Conservation (phyloP, 495 filamentous ascomycete genomes). For the Tetracladium setigerum region DNA sequence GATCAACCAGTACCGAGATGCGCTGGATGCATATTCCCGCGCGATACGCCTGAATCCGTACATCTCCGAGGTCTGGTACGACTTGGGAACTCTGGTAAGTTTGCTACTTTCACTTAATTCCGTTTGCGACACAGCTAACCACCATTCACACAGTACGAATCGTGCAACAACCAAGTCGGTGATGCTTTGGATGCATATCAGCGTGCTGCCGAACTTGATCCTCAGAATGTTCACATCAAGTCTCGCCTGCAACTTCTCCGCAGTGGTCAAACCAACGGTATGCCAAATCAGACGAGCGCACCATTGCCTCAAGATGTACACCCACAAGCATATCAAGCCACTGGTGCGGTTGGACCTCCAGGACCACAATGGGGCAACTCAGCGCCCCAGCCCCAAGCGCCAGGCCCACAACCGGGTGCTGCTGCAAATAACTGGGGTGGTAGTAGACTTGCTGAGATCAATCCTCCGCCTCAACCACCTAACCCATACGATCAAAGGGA, state of each 20-base stretch:
- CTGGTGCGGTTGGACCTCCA: constrained; percentile 57
- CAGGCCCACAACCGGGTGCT: constrained; percentile 38
- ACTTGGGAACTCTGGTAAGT: constrained; percentile 90
- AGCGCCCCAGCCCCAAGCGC: constrained; percentile 50
- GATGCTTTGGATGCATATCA: constrained; percentile 96
- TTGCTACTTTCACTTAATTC: constrained; percentile 12
- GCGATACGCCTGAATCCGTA: constrained; percentile 97
- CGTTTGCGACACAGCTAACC: constrained; percentile 19
- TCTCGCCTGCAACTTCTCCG: constrained; percentile 82
- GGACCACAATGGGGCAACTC: constrained; percentile 80
- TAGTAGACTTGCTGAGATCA: constrained; percentile 71
- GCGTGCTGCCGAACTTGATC: constrained; percentile 89
- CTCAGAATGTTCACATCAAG: constrained; percentile 91
- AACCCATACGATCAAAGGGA: constrained; percentile 65
- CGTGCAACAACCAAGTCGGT: constrained; percentile 96
- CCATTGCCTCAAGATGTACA: constrained; percentile 80
- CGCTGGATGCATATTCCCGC: constrained; percentile 95
- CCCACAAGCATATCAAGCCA: constrained; percentile 72
- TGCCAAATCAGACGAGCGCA: constrained; percentile 55
- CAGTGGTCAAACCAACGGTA: constrained; percentile 64
- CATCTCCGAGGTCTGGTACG: constrained; percentile 99
- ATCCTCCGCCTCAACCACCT: constrained; percentile 58
- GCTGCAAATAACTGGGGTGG: constrained; percentile 60
- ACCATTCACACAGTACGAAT: constrained; percentile 66
- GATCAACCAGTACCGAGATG: constrained; percentile 99